Evolutionary conservation across 1,284 basidiomycete species (phyloP), one percentile per base, ranked within the genome.

Genomic region (Papiliotrema flavescens): DNA sequence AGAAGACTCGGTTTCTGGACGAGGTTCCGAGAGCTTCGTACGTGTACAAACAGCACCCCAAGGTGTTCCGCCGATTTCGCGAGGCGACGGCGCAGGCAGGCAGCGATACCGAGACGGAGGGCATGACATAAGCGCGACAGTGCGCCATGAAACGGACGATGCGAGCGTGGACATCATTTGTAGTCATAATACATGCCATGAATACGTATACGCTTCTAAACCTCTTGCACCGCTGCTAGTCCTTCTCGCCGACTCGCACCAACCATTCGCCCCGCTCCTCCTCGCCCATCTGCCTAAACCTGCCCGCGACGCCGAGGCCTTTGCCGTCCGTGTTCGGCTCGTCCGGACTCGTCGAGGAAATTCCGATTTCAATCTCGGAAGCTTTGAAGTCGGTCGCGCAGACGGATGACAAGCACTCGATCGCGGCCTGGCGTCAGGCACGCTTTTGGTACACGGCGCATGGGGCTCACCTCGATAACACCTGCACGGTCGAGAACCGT

Each of bases 341-440:
- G 14, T 73, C 73, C 8, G 66, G 60, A n/a, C 71, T 64, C 8
- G 69, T 70, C 17, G 70, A 73, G 23, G 65, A 67, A 54, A 83
- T 75, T 13, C 79, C 81, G 50, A 83, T 76, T 65, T 83, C 81
- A 49, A 82, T 78, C 66, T 83, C 81, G 20, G 62, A 66, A 13
- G 77, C 71, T 70, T 98, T 98, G 80, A 94, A 93, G 74, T 98
- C 96, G 22, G 94, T 96, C 32, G 91, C 87, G 74, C 93, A 86
- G 54, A 98, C 87, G 0, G 87, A 91, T 35, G 90, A 90, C 75
- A 99, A 87, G 15, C 89, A 88, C 75, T 95, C 91, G 57, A 99
- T 93, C 0, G 95, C 95, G 76, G 97, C 84, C 88, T 98, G 71
- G 15, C 3, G 5, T 46, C 26, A 15, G 23, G 8, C 8, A 44